A percentile compares a stretch with the other conserved stretches of the same genome.
Conservation (phyloP, 2,329 filamentous ascomycete species). For the Claviceps quebecensis region DNA sequence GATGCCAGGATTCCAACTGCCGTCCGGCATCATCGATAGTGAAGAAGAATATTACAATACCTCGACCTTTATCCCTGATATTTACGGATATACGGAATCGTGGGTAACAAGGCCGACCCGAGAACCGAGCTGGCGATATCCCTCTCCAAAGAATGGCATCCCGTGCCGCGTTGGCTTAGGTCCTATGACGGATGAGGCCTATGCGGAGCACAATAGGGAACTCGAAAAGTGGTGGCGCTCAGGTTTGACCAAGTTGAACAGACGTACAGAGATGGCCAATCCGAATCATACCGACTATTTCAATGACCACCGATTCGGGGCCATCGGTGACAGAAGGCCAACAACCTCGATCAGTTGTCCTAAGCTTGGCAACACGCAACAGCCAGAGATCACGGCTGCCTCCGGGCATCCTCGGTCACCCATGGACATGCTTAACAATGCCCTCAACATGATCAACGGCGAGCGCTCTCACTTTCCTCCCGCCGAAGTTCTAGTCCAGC, state of each 20-base stretch:
- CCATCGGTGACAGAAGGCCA: conserved; percentile 3
- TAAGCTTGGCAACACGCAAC: neutral
- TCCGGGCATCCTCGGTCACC: conserved; percentile 1
- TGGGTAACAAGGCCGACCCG: neutral
- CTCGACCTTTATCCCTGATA: neutral
- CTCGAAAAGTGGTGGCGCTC: conserved; percentile 6
- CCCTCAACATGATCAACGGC: neutral
- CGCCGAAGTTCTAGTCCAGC: neutral
- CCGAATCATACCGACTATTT: neutral
- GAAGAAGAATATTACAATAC: neutral
- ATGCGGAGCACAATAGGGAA: conserved; percentile 1
- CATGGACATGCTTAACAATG: neutral
- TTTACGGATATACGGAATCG: neutral
- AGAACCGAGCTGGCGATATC: conserved; percentile 1
- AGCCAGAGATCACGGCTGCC: neutral
- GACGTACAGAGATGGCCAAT: neutral
- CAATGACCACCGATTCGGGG: neutral
- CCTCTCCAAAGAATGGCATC: neutral
- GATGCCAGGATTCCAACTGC: neutral
- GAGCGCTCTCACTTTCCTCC: neutral
- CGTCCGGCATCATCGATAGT: neutral
- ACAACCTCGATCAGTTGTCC: neutral
- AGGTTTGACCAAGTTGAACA: conserved; percentile 1
- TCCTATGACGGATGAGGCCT: conserved; percentile 12
- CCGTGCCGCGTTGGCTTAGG: conserved; percentile 9